Conservation (phyloP, 768 basidiomycete genomes). For the Artomyces pyxidatus region DNA sequence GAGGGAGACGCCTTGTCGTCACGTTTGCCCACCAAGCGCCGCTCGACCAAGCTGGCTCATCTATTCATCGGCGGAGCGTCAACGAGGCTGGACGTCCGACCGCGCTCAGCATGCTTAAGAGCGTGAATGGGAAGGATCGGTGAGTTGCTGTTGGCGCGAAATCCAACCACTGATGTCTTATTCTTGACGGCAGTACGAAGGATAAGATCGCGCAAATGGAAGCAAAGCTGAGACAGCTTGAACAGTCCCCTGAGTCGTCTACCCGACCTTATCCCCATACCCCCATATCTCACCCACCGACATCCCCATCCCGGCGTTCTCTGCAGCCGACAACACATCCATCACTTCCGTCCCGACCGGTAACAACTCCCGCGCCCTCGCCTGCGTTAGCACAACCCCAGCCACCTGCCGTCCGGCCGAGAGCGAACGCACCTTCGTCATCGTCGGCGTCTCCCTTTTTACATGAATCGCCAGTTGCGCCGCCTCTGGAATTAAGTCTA, state of each 20-base stretch:
- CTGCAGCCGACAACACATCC: too few species aligned
- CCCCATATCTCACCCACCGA: too few species aligned
- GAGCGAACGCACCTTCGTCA: slow-evolving; percentile 3
- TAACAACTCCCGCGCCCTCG: slow-evolving; percentile 5
- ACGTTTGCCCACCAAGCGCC: slow-evolving; percentile 88
- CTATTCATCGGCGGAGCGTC: slow-evolving; percentile 31
- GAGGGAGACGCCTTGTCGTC: slow-evolving; percentile 86
- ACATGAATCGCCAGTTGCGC: not conserved
- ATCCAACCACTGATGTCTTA: too few species aligned
- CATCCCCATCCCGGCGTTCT: too few species aligned
- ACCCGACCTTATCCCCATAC: too few species aligned
- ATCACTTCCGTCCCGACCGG: slow-evolving; percentile 9
- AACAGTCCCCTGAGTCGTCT: slow-evolving; percentile 28
- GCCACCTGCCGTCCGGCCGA: not conserved
- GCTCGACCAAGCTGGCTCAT: slow-evolving; percentile 22
- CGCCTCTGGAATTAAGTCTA: slow-evolving; percentile 6
- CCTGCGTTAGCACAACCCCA: not conserved
- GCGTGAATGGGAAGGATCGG: slow-evolving; percentile 42
- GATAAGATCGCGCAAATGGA: slow-evolving; percentile 95
- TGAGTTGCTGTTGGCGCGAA: slow-evolving; percentile 29
- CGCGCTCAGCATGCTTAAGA: slow-evolving; percentile 82
- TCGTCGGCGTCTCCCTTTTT: slow-evolving; percentile 7
- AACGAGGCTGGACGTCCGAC: slow-evolving; percentile 68
- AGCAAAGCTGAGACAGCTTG: slow-evolving; percentile 85
- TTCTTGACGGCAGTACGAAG: slow-evolving; percentile 44